A percentile compares a stretch with the other conserved stretches of the same genome.
These are phyloP conservation scores for Paramecium sonneborni DNA, from an alignment of 73 alveolate genomes.

Conservation along the genomic window DNA sequence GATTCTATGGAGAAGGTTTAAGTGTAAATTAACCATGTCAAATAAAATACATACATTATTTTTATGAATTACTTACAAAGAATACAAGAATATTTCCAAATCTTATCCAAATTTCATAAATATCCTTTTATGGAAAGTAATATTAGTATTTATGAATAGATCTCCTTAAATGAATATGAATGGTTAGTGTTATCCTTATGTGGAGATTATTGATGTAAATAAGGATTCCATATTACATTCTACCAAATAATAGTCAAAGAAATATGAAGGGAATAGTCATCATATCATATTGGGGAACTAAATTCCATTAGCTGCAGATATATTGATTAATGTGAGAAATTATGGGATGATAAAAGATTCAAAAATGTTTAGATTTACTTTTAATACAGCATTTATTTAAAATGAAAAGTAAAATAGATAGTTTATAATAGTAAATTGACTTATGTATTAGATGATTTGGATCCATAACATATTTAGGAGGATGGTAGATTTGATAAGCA, in stretches of 20 bases:
- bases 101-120: slow-evolving; percentile 8
- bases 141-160: slow-evolving; percentile 25
- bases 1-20: slow-evolving; percentile 67
- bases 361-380: slow-evolving; percentile 74
- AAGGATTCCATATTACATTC: slow-evolving; percentile 60
- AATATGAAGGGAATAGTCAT: background rate
- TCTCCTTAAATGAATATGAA: slow-evolving; percentile 65
- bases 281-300: background rate
- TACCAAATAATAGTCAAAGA: slow-evolving; percentile 54
- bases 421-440: background rate
- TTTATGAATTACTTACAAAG: slow-evolving; percentile 41
- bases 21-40: slow-evolving; percentile 84
- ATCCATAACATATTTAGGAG: slow-evolving; percentile 67
- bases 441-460: slow-evolving; percentile 56
- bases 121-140: slow-evolving; percentile 61
- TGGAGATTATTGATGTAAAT: slow-evolving; percentile 70
- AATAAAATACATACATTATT: slow-evolving; percentile 73
- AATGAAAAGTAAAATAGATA: slow-evolving; percentile 51
- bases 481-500: slow-evolving; percentile 61
- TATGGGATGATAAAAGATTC: slow-evolving; percentile 9
- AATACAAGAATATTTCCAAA: background rate
- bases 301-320: slow-evolving; percentile 53
- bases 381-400: slow-evolving; percentile 72
- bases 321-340: background rate
- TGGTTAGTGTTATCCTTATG: slow-evolving; percentile 72